A percentile compares a stretch with the other conserved stretches of the same genome.
Conservation (phyloP, 2,329 filamentous ascomycete genomes). For the Diaporthe caulivora region DNA sequence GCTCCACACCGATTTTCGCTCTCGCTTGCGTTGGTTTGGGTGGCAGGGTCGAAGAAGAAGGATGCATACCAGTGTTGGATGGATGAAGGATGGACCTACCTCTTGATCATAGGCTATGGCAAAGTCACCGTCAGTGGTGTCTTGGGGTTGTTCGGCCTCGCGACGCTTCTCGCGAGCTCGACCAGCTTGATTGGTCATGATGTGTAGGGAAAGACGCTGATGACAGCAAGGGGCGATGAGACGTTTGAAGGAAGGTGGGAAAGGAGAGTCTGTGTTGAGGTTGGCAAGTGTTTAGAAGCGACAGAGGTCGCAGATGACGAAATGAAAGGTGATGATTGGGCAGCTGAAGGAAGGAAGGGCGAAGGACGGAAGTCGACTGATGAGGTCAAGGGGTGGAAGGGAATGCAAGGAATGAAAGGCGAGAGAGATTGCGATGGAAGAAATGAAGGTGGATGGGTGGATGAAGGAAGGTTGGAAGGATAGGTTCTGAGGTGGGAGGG, state of each 20-base stretch:
- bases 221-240: neutral
- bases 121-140: neutral
- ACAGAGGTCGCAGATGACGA: neutral
- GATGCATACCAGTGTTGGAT: conserved; percentile 18
- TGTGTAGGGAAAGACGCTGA: neutral
- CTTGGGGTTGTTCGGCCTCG: neutral
- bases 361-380: neutral
- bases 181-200: neutral
- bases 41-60: conserved; percentile 28
- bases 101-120: neutral
- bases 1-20: conserved; percentile 25
- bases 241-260: neutral
- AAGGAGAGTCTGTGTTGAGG: neutral
- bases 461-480: neutral
- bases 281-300: neutral
- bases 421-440: too few species aligned
- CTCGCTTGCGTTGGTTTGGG: conserved; percentile 8
- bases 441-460: neutral
- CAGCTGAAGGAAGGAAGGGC: neutral
- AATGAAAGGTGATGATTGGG: neutral
- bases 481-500: neutral
- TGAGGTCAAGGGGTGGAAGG: neutral
- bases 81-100: conserved; percentile 2
- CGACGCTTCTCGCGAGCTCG: neutral
- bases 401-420: neutral